Conservation (phyloP, 805 yeast genomes). For the Barnettozyma wickerhamii region DNA sequence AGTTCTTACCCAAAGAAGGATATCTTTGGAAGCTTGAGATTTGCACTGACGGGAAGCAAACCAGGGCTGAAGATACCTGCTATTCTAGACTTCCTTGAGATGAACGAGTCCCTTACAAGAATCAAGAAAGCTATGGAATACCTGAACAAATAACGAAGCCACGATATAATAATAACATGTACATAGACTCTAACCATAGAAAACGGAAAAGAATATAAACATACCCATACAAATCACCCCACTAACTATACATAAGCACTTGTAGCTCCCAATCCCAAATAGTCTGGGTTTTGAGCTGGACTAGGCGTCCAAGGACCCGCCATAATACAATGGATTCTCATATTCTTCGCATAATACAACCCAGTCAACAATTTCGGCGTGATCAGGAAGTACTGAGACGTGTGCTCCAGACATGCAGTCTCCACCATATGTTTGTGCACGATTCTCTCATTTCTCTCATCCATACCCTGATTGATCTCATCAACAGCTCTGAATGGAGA, state of each 20-base stretch:
- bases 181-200: too few species aligned
- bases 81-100: conserved; percentile 53
- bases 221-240: too few species aligned
- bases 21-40: conserved; percentile 57
- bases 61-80: conserved; percentile 68
- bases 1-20: conserved; percentile 31
- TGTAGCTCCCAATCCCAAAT: conserved; percentile 34
- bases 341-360: conserved; percentile 67
- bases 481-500: conserved; percentile 96
- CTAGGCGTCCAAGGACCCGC: conserved; percentile 48
- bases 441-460: conserved; percentile 81
- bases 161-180: not conserved
- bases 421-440: conserved; percentile 84
- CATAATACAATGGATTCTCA: conserved; percentile 83
- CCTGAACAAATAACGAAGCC: too few species aligned
- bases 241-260: conserved; percentile 10
- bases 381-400: conserved; percentile 84
- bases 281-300: conserved; percentile 28
- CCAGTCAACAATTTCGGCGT: conserved; percentile 88
- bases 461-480: conserved; percentile 99
- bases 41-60: conserved; percentile 62
- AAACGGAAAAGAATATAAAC: too few species aligned
- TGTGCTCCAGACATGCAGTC: conserved; percentile 65
- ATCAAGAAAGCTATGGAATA: conserved; percentile 18
- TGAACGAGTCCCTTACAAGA: conserved; percentile 29